Evolutionary conservation across 768 basidiomycete genomes (phyloP).

Genomic region (Lactarius vividus): DNA sequence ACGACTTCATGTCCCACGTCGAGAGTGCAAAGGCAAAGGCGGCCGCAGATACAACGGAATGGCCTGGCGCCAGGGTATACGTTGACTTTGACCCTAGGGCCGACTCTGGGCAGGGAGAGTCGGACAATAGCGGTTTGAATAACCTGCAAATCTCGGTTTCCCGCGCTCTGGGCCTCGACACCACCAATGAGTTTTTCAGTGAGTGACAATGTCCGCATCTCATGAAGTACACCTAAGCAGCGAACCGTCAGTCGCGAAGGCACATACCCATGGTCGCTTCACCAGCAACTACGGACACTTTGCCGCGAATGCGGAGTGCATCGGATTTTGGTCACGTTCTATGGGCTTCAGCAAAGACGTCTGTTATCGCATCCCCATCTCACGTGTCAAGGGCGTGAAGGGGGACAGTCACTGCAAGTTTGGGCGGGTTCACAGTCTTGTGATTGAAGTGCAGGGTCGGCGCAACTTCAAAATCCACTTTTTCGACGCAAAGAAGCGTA

Average conservation of each 20-base stretch:
- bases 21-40: constrained; percentile 9
- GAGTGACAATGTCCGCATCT: constrained; percentile 1
- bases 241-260: constrained; percentile 14
- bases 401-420: constrained; percentile 5
- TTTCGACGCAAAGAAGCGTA: constrained; percentile 1
- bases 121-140: constrained; percentile 4
- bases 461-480: constrained; percentile 22
- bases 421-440: constrained; percentile 11
- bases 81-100: constrained; percentile 25
- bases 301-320: constrained; percentile 19
- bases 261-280: constrained; percentile 22
- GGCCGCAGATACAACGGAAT: constrained; percentile 10
- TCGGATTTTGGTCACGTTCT: constrained; percentile 29
- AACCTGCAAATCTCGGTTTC: constrained; percentile 11
- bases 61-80: constrained; percentile 23
- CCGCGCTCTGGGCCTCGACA: constrained; percentile 22
- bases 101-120: background rate
- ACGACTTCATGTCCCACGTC: constrained; percentile 8
- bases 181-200: constrained; percentile 19
- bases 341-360: constrained; percentile 17
- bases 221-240: background rate
- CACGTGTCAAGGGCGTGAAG: constrained; percentile 17
- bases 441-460: constrained; percentile 20
- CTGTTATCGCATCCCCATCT: constrained; percentile 25
- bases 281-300: constrained; percentile 15